These are phyloP conservation scores for Pythium rishiriense DNA, from an alignment of 352 stramenopile genomes.

Conservation along the genomic window DNA sequence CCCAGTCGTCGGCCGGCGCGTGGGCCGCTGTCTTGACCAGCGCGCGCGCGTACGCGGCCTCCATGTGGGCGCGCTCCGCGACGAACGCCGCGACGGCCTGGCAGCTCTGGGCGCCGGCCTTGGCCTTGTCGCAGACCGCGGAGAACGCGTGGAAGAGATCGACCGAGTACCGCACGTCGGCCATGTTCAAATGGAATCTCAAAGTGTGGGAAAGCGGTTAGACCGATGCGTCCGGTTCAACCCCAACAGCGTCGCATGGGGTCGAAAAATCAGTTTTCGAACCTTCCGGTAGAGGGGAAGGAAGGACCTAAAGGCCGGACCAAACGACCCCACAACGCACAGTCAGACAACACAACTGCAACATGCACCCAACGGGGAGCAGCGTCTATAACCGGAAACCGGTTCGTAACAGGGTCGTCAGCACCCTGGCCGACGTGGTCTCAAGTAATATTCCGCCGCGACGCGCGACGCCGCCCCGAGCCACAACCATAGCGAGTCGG, in stretches of 20 bases:
- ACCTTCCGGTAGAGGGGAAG: neutral
- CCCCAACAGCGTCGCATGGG: neutral
- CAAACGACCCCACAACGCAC: neutral
- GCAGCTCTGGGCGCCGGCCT: constrained; percentile 74
- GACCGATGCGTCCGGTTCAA: neutral
- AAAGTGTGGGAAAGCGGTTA: neutral
- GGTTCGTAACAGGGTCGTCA: constrained; percentile 1
- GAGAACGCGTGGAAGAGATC: constrained; percentile 71
- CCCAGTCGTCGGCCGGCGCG: constrained; percentile 71
- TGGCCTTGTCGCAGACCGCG: constrained; percentile 74
- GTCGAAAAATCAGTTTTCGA: neutral
- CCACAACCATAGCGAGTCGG: neutral
- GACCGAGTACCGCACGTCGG: constrained; percentile 49
- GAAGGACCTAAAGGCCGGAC: neutral
- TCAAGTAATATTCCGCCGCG: neutral
- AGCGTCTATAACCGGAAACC: neutral
- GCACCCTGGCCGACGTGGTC: neutral
- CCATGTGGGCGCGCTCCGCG: constrained; percentile 53
- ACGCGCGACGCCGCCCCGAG: neutral
- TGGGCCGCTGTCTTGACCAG: constrained; percentile 66
- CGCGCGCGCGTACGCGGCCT: constrained; percentile 61
- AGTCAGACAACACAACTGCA: constrained; percentile 9
- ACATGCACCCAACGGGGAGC: neutral
- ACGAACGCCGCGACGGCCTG: constrained; percentile 68
- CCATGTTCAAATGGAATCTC: neutral